A percentile compares a stretch with the other conserved stretches of the same genome.
These are phyloP conservation scores for Marasmius sp. DNA, from an alignment of 1,284 basidiomycete species.

Conservation along the genomic window DNA sequence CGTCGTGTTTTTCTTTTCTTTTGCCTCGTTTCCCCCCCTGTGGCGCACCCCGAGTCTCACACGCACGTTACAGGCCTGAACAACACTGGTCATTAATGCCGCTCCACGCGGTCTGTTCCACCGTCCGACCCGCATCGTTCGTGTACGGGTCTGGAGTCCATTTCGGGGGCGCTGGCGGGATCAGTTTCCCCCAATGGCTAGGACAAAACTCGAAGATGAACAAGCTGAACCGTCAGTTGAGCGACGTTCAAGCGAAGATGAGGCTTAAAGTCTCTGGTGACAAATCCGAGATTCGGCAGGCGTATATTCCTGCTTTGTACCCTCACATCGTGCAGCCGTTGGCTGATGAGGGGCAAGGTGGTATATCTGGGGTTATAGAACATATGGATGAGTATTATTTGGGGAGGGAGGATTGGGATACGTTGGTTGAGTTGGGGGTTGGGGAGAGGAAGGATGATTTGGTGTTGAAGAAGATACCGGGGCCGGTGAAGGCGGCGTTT, in stretches of 20 bases:
- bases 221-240: conserved; percentile 80
- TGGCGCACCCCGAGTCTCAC: not conserved
- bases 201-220: conserved; percentile 94
- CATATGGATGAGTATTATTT: conserved; percentile 95
- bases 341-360: conserved; percentile 72
- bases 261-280: conserved; percentile 90
- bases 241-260: conserved; percentile 95
- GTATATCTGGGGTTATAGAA: conserved; percentile 80
- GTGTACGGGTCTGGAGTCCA: conserved; percentile 74
- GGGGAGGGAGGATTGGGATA: conserved; percentile 94
- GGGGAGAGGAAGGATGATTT: conserved; percentile 75
- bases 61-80: conserved; percentile 59
- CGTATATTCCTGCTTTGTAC: conserved; percentile 86
- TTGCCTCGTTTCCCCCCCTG: not conserved
- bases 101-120: conserved; percentile 87
- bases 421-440: conserved; percentile 90
- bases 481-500: conserved; percentile 81
- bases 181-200: conserved; percentile 92
- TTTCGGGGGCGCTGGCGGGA: conserved; percentile 66
- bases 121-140: conserved; percentile 81
- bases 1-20: conserved; percentile 21
- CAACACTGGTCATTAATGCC: conserved; percentile 98
- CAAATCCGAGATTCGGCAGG: conserved; percentile 85
- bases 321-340: conserved; percentile 81
- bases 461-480: conserved; percentile 82